Evolutionary conservation across 1,284 basidiomycete genomes (phyloP).

Genomic region (Naganishia sp.): DNA sequence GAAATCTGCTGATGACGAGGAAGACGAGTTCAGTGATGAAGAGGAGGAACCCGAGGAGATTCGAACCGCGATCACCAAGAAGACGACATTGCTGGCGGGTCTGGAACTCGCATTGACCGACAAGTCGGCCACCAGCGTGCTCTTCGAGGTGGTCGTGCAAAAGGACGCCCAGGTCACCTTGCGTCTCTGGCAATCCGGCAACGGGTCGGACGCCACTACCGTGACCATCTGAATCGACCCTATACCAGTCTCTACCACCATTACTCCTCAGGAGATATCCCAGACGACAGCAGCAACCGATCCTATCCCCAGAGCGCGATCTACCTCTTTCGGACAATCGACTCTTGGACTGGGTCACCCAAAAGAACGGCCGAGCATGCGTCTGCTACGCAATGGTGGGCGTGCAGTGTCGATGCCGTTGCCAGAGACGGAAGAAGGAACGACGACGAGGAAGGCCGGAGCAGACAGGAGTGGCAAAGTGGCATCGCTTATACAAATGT

Average conservation of each 20-base stretch:
- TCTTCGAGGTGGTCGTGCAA: conserved; percentile 66
- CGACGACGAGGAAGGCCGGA: conserved; percentile 2
- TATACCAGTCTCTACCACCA: background rate
- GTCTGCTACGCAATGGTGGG: conserved; percentile 20
- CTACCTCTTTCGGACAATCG: conserved; percentile 22
- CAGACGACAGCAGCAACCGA: conserved; percentile 20
- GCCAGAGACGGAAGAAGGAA: conserved; percentile 10
- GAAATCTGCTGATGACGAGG: conserved; percentile 54
- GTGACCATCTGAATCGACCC: conserved; percentile 26
- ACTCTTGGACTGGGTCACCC: conserved; percentile 8
- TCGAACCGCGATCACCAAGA: conserved; percentile 67
- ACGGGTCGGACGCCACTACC: conserved; percentile 13
- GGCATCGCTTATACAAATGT: conserved; percentile 27
- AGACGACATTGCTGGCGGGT: conserved; percentile 57
- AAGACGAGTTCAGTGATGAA: conserved; percentile 41
- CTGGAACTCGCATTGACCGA: conserved; percentile 62
- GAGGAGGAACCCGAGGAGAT: conserved; percentile 66
- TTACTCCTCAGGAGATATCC: conserved; percentile 8
- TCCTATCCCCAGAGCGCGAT: conserved; percentile 17
- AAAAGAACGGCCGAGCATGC: conserved; percentile 26
- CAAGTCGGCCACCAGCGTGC: conserved; percentile 60
- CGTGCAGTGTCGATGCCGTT: conserved; percentile 25
- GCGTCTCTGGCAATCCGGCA: conserved; percentile 25
- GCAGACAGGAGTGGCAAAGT: conserved; percentile 16
- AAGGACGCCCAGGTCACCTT: conserved; percentile 55